Conservation (phyloP, 768 basidiomycete species). For the Leucogyrophana mollusca region DNA sequence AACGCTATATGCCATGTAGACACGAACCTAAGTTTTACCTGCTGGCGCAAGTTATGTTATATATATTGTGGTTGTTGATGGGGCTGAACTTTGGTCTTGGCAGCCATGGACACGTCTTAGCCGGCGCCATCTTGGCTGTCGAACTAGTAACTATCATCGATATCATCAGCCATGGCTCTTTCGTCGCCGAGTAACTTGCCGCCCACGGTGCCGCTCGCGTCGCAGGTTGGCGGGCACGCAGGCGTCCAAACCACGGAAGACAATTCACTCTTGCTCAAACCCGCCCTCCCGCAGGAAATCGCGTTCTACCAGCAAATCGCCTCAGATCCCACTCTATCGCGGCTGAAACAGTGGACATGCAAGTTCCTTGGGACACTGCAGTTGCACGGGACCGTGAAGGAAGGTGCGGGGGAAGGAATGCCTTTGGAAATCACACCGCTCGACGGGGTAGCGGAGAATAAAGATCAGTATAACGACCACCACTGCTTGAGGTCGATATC, state of each 20-base stretch:
- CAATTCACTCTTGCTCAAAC: conserved; percentile 80
- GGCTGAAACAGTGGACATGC: conserved; percentile 63
- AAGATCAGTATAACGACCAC: conserved; percentile 40
- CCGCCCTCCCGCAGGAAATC: conserved; percentile 60
- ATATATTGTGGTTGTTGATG: too few species aligned
- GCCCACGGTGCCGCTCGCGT: conserved; percentile 45
- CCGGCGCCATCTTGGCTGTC: too few species aligned
- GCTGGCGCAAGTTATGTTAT: too few species aligned
- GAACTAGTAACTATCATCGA: too few species aligned
- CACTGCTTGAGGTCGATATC: neutral
- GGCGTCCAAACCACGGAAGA: conserved; percentile 72
- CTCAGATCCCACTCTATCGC: conserved; percentile 24
- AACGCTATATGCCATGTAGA: too few species aligned
- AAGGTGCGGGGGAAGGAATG: conserved; percentile 25
- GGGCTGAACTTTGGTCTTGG: too few species aligned
- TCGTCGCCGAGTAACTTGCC: too few species aligned
- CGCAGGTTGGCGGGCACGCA: conserved; percentile 82
- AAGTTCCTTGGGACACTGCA: conserved; percentile 77
- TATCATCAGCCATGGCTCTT: too few species aligned
- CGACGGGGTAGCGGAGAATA: conserved; percentile 29
- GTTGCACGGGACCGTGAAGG: conserved; percentile 61
- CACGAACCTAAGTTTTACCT: too few species aligned
- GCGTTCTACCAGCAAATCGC: conserved; percentile 66
- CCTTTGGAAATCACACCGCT: conserved; percentile 21
- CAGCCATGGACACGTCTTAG: too few species aligned